These are phyloP conservation scores for Chloranthus sessilifolius DNA, from an alignment of 164 flowering plant genomes.

Conservation along the genomic window DNA sequence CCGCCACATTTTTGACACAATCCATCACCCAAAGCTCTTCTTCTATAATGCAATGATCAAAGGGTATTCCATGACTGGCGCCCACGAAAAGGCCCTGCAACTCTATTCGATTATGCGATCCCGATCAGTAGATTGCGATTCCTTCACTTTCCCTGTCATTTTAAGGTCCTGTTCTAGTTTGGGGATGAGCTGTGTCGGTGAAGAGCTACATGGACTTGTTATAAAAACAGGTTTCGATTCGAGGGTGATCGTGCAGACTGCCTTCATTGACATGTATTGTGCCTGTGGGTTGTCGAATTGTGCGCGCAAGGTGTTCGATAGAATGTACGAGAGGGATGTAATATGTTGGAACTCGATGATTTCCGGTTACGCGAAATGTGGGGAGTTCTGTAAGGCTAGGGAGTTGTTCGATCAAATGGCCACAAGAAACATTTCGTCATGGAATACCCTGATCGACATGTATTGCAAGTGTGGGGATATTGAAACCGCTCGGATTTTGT, in stretches of 20 bases:
- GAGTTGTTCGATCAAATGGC: slow-evolving; percentile 26
- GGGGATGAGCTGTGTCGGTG: slow-evolving; percentile 9
- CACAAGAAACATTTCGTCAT: slow-evolving; percentile 16
- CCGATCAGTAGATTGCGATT: slow-evolving; percentile 18
- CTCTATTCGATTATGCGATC: slow-evolving; percentile 20
- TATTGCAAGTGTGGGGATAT: slow-evolving; percentile 25
- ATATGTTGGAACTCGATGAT: slow-evolving; percentile 32
- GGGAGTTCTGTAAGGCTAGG: slow-evolving; percentile 16
- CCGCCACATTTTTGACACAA: slow-evolving; percentile 14
- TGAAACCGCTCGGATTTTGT: slow-evolving; percentile 15
- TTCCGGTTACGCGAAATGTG: slow-evolving; percentile 21
- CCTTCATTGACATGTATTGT: slow-evolving; percentile 25
- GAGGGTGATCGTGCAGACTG: slow-evolving; percentile 15
- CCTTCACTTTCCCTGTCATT: slow-evolving; percentile 27
- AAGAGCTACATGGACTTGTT: slow-evolving; percentile 24
- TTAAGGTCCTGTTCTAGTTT: slow-evolving; percentile 16
- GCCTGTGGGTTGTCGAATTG: slow-evolving; percentile 10
- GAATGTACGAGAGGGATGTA: slow-evolving; percentile 19
- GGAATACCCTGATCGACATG: slow-evolving; percentile 29
- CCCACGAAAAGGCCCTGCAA: slow-evolving; percentile 11
- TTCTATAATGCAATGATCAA: slow-evolving; percentile 33
- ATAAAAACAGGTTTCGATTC: slow-evolving; percentile 14
- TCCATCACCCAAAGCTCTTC: slow-evolving; percentile 18
- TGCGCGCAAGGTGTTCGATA: slow-evolving; percentile 19
- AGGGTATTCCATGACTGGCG: slow-evolving; percentile 19